Evolutionary conservation across 192 early-diverging fungal species (phyloP).

Genomic region (Powellomyces hirtus): DNA sequence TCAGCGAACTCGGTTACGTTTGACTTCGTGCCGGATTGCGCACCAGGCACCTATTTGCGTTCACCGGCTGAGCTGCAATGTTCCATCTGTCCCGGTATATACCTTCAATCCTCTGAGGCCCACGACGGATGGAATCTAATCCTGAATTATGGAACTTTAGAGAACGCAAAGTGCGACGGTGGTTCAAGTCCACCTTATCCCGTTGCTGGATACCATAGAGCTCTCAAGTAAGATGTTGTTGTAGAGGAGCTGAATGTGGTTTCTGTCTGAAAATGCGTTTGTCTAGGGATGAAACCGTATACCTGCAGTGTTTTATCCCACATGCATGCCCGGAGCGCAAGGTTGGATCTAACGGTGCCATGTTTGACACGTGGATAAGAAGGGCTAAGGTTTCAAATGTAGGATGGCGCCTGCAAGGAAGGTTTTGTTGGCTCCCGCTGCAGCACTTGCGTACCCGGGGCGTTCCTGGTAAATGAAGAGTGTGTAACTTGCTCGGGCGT

Average conservation of each 20-base stretch:
- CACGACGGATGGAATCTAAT: no score
- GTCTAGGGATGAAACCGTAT: neutral
- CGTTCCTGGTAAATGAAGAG: neutral
- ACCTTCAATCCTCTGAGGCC: no score
- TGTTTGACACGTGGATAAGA: no score
- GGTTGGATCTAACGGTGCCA: neutral
- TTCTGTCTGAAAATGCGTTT: neutral
- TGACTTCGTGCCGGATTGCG: conserved; percentile 10
- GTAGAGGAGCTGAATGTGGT: neutral
- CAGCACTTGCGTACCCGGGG: conserved; percentile 13
- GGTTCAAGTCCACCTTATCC: conserved; percentile 12
- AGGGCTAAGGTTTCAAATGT: no score
- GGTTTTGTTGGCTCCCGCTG: conserved; percentile 28
- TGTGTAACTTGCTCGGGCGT: conserved; percentile 12
- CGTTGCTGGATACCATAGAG: conserved; percentile 15
- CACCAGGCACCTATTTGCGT: conserved; percentile 19
- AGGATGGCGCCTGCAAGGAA: conserved; percentile 17
- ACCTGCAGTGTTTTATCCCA: conserved; percentile 14
- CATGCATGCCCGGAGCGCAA: neutral
- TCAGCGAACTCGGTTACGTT: conserved; percentile 7
- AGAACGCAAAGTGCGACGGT: conserved; percentile 10
- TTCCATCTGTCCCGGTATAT: conserved; percentile 20
- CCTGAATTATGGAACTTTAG: no score
- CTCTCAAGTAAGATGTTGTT: neutral
- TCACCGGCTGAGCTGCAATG: neutral